Evolutionary conservation across 1,284 basidiomycete genomes (phyloP).

Genomic region (Ustilago tritici): DNA sequence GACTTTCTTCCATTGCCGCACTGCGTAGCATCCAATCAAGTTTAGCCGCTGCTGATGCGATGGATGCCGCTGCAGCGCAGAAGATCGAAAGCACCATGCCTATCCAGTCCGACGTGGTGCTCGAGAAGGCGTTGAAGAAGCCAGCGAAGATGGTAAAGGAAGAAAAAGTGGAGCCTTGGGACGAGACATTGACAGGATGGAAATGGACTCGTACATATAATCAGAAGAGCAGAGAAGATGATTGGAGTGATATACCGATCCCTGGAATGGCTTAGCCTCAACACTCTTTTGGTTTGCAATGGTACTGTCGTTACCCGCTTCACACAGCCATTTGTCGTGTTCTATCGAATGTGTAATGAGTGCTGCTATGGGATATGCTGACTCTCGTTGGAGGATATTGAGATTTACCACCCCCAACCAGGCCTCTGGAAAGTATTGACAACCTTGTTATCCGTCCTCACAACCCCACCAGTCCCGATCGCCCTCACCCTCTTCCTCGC

Average conservation of each 20-base stretch:
- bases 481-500: constrained; percentile 82
- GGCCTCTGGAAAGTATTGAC: constrained; percentile 65
- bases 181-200: neutral
- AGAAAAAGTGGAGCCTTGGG: neutral
- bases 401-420: constrained; percentile 62
- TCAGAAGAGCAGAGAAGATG: neutral
- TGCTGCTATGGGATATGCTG: neutral
- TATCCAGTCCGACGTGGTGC: constrained; percentile 9
- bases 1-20: constrained; percentile 14
- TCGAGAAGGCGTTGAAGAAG: neutral
- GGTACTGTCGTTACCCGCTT: neutral
- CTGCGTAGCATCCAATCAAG: neutral
- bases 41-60: constrained; percentile 1
- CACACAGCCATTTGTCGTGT: neutral
- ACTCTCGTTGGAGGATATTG: neutral
- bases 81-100: constrained; percentile 11
- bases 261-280: constrained; percentile 8
- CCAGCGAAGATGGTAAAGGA: neutral
- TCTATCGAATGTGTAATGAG: neutral
- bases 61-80: constrained; percentile 2
- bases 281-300: neutral
- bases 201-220: constrained; percentile 5
- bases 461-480: constrained; percentile 74
- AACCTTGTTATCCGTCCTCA: constrained; percentile 50
- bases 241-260: constrained; percentile 14